These are phyloP conservation scores for Yamadazyma diddensiae DNA, from an alignment of 1,139 yeast species.

Conservation along the genomic window DNA sequence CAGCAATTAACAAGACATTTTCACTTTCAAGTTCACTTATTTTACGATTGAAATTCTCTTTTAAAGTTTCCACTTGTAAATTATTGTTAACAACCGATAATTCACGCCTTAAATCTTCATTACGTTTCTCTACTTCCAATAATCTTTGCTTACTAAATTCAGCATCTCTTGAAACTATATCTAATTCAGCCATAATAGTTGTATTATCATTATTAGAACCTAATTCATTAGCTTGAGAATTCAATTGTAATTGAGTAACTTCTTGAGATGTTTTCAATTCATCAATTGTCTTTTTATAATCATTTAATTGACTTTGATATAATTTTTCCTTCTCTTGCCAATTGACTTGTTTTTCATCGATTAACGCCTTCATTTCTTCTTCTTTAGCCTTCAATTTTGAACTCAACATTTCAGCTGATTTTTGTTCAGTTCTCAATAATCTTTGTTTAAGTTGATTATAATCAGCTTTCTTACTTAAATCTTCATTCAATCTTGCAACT, in stretches of 20 bases:
- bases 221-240: constrained; percentile 33
- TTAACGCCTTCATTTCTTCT: constrained; percentile 54
- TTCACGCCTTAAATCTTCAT: constrained; percentile 68
- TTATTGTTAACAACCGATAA: constrained; percentile 53
- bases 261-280: constrained; percentile 56
- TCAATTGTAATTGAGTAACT: constrained; percentile 49
- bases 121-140: constrained; percentile 71
- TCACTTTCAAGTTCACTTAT: constrained; percentile 62
- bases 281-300: constrained; percentile 48
- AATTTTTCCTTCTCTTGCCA: constrained; percentile 55
- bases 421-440: constrained; percentile 55
- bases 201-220: constrained; percentile 12
- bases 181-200: constrained; percentile 51
- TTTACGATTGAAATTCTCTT: constrained; percentile 37
- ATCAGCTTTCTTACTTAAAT: constrained; percentile 66
- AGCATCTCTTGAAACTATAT: constrained; percentile 68
- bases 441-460: constrained; percentile 72
- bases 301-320: constrained; percentile 39
- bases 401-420: constrained; percentile 49
- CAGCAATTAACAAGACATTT: constrained; percentile 62
- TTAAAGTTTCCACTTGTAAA: constrained; percentile 28
- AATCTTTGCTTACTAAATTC: constrained; percentile 70
- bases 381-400: constrained; percentile 54
- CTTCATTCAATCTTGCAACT: constrained; percentile 55
- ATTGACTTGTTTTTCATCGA: constrained; percentile 62